Percentiles rank a stretch among this genome's conserved stretches.
Conservation (phyloP, 805 yeast genomes). For the Wickerhamomyces bovis region DNA sequence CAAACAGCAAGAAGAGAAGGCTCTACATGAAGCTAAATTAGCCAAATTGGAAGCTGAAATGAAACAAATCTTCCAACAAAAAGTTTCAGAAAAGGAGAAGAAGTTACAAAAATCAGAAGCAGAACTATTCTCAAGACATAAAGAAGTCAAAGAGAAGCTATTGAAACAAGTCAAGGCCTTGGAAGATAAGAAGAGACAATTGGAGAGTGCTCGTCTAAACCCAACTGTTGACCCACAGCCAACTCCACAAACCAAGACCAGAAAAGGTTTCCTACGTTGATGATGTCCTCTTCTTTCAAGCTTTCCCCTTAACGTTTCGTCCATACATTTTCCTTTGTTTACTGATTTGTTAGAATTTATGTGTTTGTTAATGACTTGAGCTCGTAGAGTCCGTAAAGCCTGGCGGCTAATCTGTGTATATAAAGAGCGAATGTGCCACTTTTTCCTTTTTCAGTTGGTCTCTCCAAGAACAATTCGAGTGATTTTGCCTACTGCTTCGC, state of each 20-base stretch:
- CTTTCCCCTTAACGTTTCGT: not conserved
- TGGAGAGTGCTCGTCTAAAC: conserved; percentile 56
- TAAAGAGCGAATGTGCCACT: not conserved
- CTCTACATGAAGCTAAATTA: conserved; percentile 87
- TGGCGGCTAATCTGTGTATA: not conserved
- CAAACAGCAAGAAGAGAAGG: conserved; percentile 90
- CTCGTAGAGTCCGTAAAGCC: not conserved
- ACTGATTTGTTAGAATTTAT: not conserved
- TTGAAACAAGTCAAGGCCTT: conserved; percentile 80
- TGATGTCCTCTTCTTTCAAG: not conserved
- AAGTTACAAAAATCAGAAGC: conserved; percentile 95
- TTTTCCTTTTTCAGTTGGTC: too few relatives aligned
- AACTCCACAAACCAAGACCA: conserved; percentile 49
- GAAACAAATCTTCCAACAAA: conserved; percentile 94
- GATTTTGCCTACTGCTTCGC: too few relatives aligned
- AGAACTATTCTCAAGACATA: conserved; percentile 90
- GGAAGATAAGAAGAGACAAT: conserved; percentile 83
- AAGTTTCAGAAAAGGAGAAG: conserved; percentile 94
- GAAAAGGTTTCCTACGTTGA: conserved; percentile 77
- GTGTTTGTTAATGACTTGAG: not conserved
- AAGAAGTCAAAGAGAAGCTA: conserved; percentile 94
- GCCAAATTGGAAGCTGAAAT: conserved; percentile 93
- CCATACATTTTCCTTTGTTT: not conserved
- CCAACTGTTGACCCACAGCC: conserved; percentile 29
- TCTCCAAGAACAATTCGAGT: too few relatives aligned